These are phyloP conservation scores for Coemansia sp. DNA, from an alignment of 192 early-diverging fungal species.

Conservation along the genomic window DNA sequence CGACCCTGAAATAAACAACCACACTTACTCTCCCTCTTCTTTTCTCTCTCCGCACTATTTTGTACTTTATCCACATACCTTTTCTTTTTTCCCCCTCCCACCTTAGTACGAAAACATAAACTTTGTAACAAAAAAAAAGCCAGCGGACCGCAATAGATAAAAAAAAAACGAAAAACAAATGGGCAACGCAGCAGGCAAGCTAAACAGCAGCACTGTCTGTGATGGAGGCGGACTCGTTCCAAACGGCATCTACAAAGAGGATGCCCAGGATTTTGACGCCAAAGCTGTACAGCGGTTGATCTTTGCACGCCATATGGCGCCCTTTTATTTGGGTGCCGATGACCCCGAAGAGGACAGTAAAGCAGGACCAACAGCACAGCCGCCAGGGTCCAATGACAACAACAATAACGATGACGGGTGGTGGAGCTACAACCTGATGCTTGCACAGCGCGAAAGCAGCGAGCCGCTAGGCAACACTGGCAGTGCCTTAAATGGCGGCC, in stretches of 20 bases:
- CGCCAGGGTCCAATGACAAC: background rate
- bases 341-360: slow-evolving; percentile 53
- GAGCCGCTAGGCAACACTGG: background rate
- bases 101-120: background rate
- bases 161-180: background rate
- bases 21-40: too few species aligned
- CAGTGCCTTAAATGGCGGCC: slow-evolving; percentile 8
- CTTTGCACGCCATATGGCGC: slow-evolving; percentile 68
- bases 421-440: slow-evolving; percentile 56
- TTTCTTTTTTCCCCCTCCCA: background rate
- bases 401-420: slow-evolving; percentile 54
- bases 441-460: slow-evolving; percentile 38
- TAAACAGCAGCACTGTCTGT: slow-evolving; percentile 44
- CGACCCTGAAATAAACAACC: background rate
- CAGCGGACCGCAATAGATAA: too few species aligned
- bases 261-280: slow-evolving; percentile 76
- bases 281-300: slow-evolving; percentile 74
- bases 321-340: slow-evolving; percentile 83
- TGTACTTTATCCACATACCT: too few species aligned
- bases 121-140: too few species aligned
- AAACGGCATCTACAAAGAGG: slow-evolving; percentile 65
- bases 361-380: background rate
- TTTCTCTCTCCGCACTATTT: too few species aligned
- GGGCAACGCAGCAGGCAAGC: slow-evolving; percentile 51
- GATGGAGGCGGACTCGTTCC: slow-evolving; percentile 67